phyloP scores from a whole-genome alignment of 2,329 filamentous ascomycete species.

The Pseudocercospora ulei region DNA sequence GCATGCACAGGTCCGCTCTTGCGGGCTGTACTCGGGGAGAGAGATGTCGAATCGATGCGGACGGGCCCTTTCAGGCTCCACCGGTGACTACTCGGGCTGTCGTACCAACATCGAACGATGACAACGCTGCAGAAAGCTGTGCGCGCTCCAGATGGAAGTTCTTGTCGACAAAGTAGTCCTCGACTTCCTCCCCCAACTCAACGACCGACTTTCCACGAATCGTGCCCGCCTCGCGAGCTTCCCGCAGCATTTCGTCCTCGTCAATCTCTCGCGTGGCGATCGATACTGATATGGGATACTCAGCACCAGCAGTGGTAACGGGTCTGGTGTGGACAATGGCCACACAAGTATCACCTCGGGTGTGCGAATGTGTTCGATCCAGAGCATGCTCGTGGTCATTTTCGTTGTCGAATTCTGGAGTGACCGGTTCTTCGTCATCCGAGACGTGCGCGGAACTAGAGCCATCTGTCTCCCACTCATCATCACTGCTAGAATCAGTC shows the following conservation, averaged over 20 bases:
- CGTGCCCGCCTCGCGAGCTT: slow-evolving; percentile 1
- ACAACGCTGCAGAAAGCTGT: slow-evolving; percentile 2
- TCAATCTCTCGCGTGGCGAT: slow-evolving; percentile 5
- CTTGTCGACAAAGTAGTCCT: slow-evolving; percentile 3
- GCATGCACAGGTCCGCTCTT: too few species aligned
- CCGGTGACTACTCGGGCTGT: slow-evolving; percentile 1
- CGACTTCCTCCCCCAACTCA: slow-evolving; percentile 1
- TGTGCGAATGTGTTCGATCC: not conserved
- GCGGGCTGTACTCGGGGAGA: too few species aligned
- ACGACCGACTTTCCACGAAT: not conserved
- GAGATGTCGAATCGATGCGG: not conserved
- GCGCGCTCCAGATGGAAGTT: slow-evolving; percentile 2
- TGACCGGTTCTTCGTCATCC: slow-evolving; percentile 4
- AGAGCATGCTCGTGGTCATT: slow-evolving; percentile 3
- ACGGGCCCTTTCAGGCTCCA: not conserved
- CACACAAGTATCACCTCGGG: slow-evolving; percentile 1
- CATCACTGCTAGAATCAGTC: not conserved
- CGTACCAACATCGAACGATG: slow-evolving; percentile 6
- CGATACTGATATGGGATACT: not conserved
- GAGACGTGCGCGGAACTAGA: slow-evolving; percentile 2
- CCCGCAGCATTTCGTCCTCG: slow-evolving; percentile 1
- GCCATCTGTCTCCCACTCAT: slow-evolving; percentile 5
- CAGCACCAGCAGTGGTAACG: not conserved
- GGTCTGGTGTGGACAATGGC: not conserved
- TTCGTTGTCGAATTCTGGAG: slow-evolving; percentile 1